Conservation (phyloP, 441 rosid species). For the Croton setiger region DNA sequence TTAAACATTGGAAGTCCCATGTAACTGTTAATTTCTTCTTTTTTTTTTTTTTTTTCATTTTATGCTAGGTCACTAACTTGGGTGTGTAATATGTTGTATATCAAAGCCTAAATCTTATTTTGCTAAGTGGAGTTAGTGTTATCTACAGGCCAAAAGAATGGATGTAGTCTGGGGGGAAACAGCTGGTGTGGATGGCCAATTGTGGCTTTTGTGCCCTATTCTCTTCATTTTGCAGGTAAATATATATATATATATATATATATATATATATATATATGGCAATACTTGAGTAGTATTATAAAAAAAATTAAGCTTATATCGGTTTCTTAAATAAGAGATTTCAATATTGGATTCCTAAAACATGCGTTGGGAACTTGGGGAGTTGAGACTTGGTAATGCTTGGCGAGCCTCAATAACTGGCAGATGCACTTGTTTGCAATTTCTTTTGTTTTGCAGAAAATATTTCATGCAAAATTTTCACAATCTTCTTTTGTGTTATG, state of each 20-base stretch:
- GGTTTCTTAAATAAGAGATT: not conserved
- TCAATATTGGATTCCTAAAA: not conserved
- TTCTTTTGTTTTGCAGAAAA: too few relatives aligned
- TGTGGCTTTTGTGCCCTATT: conserved; percentile 87
- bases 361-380: not conserved
- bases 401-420: too few relatives aligned
- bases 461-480: too few relatives aligned
- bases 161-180: conserved; percentile 99
- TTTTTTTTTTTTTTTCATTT: too few relatives aligned
- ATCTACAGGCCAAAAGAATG: conserved; percentile 89
- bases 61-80: not conserved
- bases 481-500: too few relatives aligned
- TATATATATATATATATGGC: too few relatives aligned
- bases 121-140: conserved; percentile 9
- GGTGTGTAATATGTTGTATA: conserved; percentile 7
- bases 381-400: not conserved
- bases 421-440: too few relatives aligned
- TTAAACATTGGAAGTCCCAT: too few relatives aligned
- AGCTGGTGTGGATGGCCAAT: conserved; percentile 92
- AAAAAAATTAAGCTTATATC: too few relatives aligned
- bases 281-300: too few relatives aligned
- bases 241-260: too few relatives aligned
- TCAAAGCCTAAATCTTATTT: not conserved
- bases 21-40: not conserved
- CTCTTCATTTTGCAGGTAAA: conserved; percentile 89